Evolutionary conservation across 2,329 filamentous ascomycete genomes (phyloP), one percentile per base, ranked within the genome.

Genomic region (Neopestalotiopsis clavispora): DNA sequence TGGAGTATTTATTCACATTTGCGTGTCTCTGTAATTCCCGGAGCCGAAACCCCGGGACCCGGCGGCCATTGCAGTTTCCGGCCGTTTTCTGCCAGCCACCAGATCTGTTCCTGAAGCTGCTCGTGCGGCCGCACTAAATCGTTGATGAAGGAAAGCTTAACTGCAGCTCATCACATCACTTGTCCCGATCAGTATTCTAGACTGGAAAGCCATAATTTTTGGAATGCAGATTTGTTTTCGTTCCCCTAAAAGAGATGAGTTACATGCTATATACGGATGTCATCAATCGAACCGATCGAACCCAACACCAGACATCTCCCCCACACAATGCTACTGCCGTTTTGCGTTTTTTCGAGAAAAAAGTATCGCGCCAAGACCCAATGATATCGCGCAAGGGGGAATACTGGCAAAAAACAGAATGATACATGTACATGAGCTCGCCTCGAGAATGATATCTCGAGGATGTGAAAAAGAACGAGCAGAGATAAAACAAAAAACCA

Each of bases 311-410:
- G 10, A 10, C 34, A 38, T 7, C 34, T 38, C 10, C 34, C 34
- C 10, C 34, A 7, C 34, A 52, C 17, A 52, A 17, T n/a, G 45
- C 14, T 1, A 13, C 42, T 17, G 17, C 13, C 14, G n/a, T 52
- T n/a, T n/a, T 17, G 14, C 17, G 45, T 52, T n/a, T 7, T 7
- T 52, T 52, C n/a, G 17, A 13, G 7, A n/a, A 13, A n/a, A n/a
- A n/a, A 49, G 6, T 17, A n/a, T 17, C 45, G 14, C n/a, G 45
- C 45, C 42, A 52, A 38, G 45, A 52, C 45, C 45, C 45, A 52
- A 52, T 52, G 45, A 52, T 52, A 52, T n/a, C n/a, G 45, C 45
- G 45, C 45, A 52, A 52, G 45, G 45, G 45, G 45, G 45, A 52
- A 52, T 52, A 4, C 45, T 52, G n/a, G 14, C 45, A 52, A 52